Percentiles rank a stretch among this genome's conserved stretches.
These are phyloP conservation scores for Suillus decipiens DNA, from an alignment of 768 basidiomycete genomes.

Conservation along the genomic window DNA sequence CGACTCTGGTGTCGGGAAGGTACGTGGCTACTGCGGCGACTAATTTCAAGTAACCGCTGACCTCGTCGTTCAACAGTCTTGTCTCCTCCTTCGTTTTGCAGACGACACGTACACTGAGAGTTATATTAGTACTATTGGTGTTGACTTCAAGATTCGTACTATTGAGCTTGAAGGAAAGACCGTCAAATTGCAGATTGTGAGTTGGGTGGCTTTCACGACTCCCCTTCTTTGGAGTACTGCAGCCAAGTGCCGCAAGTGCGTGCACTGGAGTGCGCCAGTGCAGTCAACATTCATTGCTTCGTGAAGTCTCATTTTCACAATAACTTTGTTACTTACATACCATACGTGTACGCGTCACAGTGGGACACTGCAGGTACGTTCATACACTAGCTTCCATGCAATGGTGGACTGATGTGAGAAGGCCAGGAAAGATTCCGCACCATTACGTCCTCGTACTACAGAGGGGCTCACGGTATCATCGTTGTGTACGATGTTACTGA, in stretches of 20 bases:
- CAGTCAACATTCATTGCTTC: neutral
- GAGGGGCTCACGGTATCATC: constrained; percentile 97
- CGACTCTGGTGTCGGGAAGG: constrained; percentile 95
- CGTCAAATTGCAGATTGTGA: constrained; percentile 96
- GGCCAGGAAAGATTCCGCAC: constrained; percentile 99
- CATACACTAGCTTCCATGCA: neutral
- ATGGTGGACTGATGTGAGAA: constrained; percentile 29
- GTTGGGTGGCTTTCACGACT: constrained; percentile 33
- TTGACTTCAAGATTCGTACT: constrained; percentile 98
- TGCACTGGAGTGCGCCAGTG: neutral
- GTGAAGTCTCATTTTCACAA: neutral
- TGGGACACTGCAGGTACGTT: constrained; percentile 94
- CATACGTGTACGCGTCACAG: constrained; percentile 35
- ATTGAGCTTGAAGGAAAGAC: constrained; percentile 99
- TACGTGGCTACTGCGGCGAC: constrained; percentile 33
- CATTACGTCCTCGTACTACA: constrained; percentile 99
- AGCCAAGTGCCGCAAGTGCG: neutral
- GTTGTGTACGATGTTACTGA: constrained; percentile 99
- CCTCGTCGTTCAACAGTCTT: constrained; percentile 62
- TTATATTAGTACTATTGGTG: constrained; percentile 97
- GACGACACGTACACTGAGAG: constrained; percentile 98
- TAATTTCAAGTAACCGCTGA: constrained; percentile 24
- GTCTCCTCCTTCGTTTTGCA: constrained; percentile 87
- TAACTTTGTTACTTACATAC: constrained; percentile 30
- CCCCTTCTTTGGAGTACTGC: constrained; percentile 10